Conservation (phyloP, 2,329 filamentous ascomycete species). For the Cordyceps cicadae region DNA sequence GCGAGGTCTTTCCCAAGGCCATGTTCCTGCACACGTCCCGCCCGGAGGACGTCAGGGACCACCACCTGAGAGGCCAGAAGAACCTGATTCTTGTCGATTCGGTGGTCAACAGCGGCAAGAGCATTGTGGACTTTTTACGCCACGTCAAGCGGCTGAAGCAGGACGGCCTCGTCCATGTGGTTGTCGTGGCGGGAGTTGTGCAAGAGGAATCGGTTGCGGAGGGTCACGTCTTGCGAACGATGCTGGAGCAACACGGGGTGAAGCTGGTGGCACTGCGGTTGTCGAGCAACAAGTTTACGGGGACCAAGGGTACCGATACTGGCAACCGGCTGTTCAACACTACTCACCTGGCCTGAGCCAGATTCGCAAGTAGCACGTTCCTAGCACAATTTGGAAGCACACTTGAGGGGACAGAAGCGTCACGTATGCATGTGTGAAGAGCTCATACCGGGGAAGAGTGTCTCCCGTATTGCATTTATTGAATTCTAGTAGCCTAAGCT, state of each 20-base stretch:
- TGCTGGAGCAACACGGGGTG: constrained; percentile 20
- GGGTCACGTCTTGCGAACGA: constrained; percentile 10
- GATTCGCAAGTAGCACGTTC: too few relatives aligned
- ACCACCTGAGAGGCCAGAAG: constrained; percentile 29
- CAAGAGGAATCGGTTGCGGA: constrained; percentile 28
- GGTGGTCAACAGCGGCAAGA: constrained; percentile 50
- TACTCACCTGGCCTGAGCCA: constrained; percentile 28
- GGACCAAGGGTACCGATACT: constrained; percentile 43
- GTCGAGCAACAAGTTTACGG: constrained; percentile 25
- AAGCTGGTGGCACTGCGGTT: constrained; percentile 28
- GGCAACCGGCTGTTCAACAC: constrained; percentile 54
- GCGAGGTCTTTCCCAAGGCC: constrained; percentile 41
- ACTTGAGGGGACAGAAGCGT: background rate
- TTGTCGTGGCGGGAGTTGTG: constrained; percentile 48
- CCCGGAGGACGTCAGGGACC: constrained; percentile 31
- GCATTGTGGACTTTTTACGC: constrained; percentile 39
- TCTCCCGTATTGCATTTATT: background rate
- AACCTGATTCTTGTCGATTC: constrained; percentile 50
- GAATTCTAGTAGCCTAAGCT: background rate
- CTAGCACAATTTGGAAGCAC: background rate
- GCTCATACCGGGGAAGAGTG: background rate
- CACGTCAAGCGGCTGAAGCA: constrained; percentile 33
- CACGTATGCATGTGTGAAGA: too few relatives aligned
- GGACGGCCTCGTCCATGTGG: constrained; percentile 30
- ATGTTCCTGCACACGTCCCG: constrained; percentile 39